These are phyloP conservation scores for Curvularia sp. DNA, from an alignment of 2,329 filamentous ascomycete species.

Conservation along the genomic window DNA sequence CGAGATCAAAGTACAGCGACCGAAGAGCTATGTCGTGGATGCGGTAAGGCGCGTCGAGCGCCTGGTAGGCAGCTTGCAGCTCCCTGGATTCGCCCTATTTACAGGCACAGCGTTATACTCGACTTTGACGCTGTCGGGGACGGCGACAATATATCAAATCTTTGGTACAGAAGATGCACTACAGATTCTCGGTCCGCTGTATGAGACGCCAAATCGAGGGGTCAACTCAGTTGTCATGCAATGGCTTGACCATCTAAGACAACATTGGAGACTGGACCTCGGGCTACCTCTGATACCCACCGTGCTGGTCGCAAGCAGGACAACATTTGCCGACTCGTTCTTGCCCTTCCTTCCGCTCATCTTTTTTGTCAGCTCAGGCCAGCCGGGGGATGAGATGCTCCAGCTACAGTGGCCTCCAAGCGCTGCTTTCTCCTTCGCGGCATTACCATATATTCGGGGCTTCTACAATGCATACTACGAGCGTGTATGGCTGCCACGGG, in stretches of 20 bases:
- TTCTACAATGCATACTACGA: conserved; percentile 70
- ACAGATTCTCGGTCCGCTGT: conserved; percentile 59
- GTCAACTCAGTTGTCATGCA: conserved; percentile 43
- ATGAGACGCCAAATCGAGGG: conserved; percentile 44
- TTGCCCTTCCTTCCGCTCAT: conserved; percentile 69
- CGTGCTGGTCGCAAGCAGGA: conserved; percentile 71
- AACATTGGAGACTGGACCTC: conserved; percentile 62
- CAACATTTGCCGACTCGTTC: conserved; percentile 68
- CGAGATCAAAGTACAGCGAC: conserved; percentile 77
- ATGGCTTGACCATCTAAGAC: conserved; percentile 38
- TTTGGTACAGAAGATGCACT: conserved; percentile 69
- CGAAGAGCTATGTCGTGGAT: conserved; percentile 75
- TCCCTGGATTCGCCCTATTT: conserved; percentile 69
- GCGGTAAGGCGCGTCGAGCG: conserved; percentile 67
- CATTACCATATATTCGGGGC: conserved; percentile 70
- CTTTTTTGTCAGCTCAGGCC: conserved; percentile 64
- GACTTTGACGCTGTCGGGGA: conserved; percentile 63
- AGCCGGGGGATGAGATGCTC: conserved; percentile 52
- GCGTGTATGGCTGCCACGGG: conserved; percentile 63
- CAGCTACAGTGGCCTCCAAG: conserved; percentile 72
- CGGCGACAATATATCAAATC: conserved; percentile 68
- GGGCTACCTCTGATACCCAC: conserved; percentile 73
- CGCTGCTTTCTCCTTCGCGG: conserved; percentile 69
- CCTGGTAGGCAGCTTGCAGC: conserved; percentile 64
- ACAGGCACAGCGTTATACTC: conserved; percentile 56